These are phyloP conservation scores for Debaryomyces psychrophilus DNA, from an alignment of 1,139 yeast species.

Conservation along the genomic window DNA sequence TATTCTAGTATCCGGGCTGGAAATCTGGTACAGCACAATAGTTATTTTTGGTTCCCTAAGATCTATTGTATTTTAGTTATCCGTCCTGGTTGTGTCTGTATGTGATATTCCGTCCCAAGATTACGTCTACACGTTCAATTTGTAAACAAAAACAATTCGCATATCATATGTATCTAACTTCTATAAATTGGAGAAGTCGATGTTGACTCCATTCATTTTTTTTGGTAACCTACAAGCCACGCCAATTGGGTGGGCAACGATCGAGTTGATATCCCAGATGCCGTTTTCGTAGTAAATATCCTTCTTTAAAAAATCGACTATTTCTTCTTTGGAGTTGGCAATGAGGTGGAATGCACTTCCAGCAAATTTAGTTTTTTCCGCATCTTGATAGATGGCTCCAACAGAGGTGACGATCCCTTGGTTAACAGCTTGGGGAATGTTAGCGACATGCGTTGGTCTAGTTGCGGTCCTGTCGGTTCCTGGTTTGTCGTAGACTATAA, in stretches of 20 bases:
- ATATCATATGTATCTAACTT: not conserved
- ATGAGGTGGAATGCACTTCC: constrained; percentile 69
- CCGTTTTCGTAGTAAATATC: constrained; percentile 69
- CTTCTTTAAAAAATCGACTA: constrained; percentile 59
- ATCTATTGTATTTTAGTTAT: too few relatives aligned
- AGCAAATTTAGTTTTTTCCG: constrained; percentile 57
- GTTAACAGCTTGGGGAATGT: constrained; percentile 52
- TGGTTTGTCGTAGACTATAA: constrained; percentile 71
- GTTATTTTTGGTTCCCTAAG: too few relatives aligned
- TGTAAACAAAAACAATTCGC: too few relatives aligned
- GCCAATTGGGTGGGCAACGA: constrained; percentile 57
- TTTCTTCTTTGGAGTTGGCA: constrained; percentile 67
- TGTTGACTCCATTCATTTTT: constrained; percentile 29
- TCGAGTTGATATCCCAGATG: constrained; percentile 75
- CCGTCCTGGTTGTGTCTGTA: too few relatives aligned
- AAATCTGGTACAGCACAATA: too few relatives aligned
- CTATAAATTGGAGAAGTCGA: constrained; percentile 10
- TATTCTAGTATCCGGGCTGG: too few relatives aligned
- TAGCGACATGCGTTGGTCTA: constrained; percentile 62
- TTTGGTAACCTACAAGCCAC: constrained; percentile 41
- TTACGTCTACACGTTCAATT: too few relatives aligned
- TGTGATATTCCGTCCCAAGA: too few relatives aligned
- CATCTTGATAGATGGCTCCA: constrained; percentile 63
- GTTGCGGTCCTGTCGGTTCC: constrained; percentile 58
- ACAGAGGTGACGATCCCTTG: constrained; percentile 63